Conservation (phyloP, 1,139 yeast species). For the Yamadazyma blattariae region DNA sequence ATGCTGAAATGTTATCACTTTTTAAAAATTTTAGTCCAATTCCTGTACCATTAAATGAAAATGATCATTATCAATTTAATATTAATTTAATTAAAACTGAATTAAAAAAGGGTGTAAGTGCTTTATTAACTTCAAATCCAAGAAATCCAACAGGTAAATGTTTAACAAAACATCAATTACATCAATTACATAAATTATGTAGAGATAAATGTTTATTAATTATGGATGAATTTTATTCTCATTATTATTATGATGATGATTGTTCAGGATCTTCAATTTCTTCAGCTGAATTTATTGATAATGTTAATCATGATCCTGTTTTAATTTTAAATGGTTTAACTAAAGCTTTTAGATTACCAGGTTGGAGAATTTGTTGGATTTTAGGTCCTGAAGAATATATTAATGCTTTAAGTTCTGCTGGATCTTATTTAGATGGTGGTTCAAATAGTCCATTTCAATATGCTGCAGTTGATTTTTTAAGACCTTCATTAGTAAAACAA, state of each 20-base stretch:
- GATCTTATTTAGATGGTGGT: constrained; percentile 66
- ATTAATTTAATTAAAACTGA: constrained; percentile 55
- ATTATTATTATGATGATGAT: constrained; percentile 59
- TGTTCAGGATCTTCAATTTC: constrained; percentile 57
- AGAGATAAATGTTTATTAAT: constrained; percentile 56
- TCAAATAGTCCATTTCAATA: constrained; percentile 64
- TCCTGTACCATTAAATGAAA: constrained; percentile 62
- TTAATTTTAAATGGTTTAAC: constrained; percentile 64
- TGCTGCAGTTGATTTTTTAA: constrained; percentile 58
- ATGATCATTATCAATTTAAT: constrained; percentile 60
- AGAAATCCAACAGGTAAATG: constrained; percentile 67
- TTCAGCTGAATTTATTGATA: constrained; percentile 54
- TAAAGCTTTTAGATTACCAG: constrained; percentile 65
- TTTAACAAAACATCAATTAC: constrained; percentile 50
- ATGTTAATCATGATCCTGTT: constrained; percentile 62
- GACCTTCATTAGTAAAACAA: constrained; percentile 47
- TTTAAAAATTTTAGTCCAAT: constrained; percentile 68
- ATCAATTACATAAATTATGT: constrained; percentile 55
- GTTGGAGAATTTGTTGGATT: constrained; percentile 71
- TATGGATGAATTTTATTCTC: constrained; percentile 68
- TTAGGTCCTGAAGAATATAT: constrained; percentile 66
- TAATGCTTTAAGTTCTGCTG: constrained; percentile 58
- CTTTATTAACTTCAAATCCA: constrained; percentile 61
- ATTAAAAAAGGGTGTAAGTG: constrained; percentile 60
- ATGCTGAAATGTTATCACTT: constrained; percentile 68